Base-by-base conservation (phyloP, 1,284 basidiomycete genomes). In the Schizophyllum commune region DNA sequence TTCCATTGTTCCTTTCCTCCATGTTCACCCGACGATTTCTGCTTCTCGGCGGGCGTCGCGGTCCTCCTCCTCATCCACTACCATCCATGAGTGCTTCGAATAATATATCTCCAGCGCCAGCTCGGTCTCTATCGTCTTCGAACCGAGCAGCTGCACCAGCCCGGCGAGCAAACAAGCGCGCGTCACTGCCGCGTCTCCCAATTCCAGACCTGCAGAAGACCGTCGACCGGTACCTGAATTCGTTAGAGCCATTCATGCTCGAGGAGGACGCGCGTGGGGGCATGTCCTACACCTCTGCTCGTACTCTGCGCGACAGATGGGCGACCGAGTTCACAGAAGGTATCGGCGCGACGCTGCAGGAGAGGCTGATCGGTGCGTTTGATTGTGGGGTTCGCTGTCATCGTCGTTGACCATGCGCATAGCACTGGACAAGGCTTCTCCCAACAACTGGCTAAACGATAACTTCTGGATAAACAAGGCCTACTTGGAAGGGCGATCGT, bases 401-500 rank as follows among this genome's bases (percentile, higher is more conserved):
- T 13, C 9, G 53, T 4, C 20, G 9, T 64, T 62, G 53, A 51
- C 53, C 62, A 39, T 56, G 27, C 55, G 21, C 54, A 57, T 72
- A 93, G 94, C 92, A 60, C 83, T 98, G 56, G 94, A 98, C 75
- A 85, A 83, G 67, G 78, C 80, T 1, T 96, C 94, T 6, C 91
- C 92, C 0, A 82, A 90, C 74, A 98, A 97, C 73, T 98, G 96
- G 96, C 83, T 99, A 13, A 86, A 97, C 68, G 96, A 98, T 74
- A 94, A 92, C 60, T 90, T 96, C 69, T 98, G 96, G 96, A 78
- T 89, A 61, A 87, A 90, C 67, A 89, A 91, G 66, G 89, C 93
- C 0, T 99, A 98, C 74, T 86, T 94, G 64, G 91, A 94, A 74
- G 94, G 89, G 88, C 84, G 96, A 55, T 84, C 85, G 0, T 94